A percentile compares a stretch with the other conserved stretches of the same genome.
Conservation (phyloP, 768 basidiomycete species). For the Mycena belliarum region DNA sequence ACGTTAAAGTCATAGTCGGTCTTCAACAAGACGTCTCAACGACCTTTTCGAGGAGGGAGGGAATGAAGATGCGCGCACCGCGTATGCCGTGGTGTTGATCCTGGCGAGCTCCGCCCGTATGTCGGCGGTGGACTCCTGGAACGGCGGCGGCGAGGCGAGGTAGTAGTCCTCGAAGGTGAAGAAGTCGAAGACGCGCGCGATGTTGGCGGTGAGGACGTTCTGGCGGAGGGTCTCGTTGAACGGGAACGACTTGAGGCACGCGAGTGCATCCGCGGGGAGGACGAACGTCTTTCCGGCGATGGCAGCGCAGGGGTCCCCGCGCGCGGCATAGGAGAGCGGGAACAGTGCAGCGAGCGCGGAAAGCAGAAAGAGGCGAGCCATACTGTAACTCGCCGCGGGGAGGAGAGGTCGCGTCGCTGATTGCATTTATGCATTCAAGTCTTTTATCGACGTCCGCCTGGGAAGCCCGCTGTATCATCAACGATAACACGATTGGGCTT, state of each 20-base stretch:
- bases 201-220: constrained; percentile 47
- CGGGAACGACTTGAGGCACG: constrained; percentile 58
- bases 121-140: constrained; percentile 55
- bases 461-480: too few species aligned
- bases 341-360: constrained; percentile 2
- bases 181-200: constrained; percentile 52
- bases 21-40: constrained; percentile 30
- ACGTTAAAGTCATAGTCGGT: constrained; percentile 69
- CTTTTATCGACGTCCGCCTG: too few species aligned
- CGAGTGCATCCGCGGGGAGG: constrained; percentile 53
- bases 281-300: constrained; percentile 36
- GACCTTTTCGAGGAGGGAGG: background rate
- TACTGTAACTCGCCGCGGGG: background rate
- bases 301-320: constrained; percentile 5
- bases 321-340: constrained; percentile 1
- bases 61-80: constrained; percentile 31
- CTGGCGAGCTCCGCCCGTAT: constrained; percentile 50
- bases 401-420: background rate
- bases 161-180: constrained; percentile 57
- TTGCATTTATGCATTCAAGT: too few species aligned
- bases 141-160: constrained; percentile 50
- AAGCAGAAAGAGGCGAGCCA: background rate
- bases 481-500: background rate
- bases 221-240: constrained; percentile 58
- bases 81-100: constrained; percentile 50